Conservation (phyloP, 2,329 filamentous ascomycete genomes). For the Penicillium concentricum region DNA sequence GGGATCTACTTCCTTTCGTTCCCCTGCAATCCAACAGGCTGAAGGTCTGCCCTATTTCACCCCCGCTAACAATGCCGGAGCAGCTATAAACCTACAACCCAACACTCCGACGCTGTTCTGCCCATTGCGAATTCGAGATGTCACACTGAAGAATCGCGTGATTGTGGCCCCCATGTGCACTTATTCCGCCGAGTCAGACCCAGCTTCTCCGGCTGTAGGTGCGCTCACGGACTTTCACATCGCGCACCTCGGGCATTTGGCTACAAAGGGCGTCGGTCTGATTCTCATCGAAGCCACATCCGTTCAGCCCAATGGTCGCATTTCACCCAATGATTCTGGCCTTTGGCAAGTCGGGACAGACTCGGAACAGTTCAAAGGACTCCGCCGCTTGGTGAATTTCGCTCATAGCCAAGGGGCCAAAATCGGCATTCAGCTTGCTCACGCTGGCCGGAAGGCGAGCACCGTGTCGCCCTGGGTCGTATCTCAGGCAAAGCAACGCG, state of each 20-base stretch:
- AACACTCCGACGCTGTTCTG: constrained; percentile 56
- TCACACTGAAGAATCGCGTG: constrained; percentile 65
- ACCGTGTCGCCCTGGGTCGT: constrained; percentile 52
- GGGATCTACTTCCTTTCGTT: constrained; percentile 11
- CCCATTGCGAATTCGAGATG: constrained; percentile 54
- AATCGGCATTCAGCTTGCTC: constrained; percentile 75
- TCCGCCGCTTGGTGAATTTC: constrained; percentile 69
- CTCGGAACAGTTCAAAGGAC: constrained; percentile 64
- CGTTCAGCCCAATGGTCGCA: constrained; percentile 73
- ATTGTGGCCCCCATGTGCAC: constrained; percentile 64
- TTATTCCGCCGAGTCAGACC: constrained; percentile 58
- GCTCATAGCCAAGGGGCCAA: constrained; percentile 74
- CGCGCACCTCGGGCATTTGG: constrained; percentile 75
- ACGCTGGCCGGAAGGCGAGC: constrained; percentile 68
- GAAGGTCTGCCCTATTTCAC: constrained; percentile 39
- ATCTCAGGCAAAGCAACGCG: constrained; percentile 15
- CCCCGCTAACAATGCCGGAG: constrained; percentile 37
- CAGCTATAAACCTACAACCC: constrained; percentile 34
- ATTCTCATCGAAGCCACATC: constrained; percentile 75
- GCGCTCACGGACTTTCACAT: constrained; percentile 79
- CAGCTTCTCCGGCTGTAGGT: constrained; percentile 44
- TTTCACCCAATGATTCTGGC: constrained; percentile 62
- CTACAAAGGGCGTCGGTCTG: constrained; percentile 70
- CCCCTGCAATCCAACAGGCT: constrained; percentile 14
- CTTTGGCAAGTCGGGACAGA: constrained; percentile 69